Base-by-base conservation (phyloP, 2,329 filamentous ascomycete genomes). In the Zymoseptoria ardabiliae region DNA sequence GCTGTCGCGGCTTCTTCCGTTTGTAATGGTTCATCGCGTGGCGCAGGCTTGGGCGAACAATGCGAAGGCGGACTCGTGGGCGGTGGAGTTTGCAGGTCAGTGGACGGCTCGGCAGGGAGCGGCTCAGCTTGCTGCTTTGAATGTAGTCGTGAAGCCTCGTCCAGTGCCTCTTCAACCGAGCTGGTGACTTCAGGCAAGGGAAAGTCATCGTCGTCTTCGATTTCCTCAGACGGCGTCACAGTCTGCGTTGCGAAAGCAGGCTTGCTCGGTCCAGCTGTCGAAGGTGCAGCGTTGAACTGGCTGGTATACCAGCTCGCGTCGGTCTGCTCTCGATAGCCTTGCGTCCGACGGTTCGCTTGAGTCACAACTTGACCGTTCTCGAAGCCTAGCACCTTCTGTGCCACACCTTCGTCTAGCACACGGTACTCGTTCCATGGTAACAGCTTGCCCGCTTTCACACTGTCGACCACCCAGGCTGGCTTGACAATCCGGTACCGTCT, bases 391-490 rank as follows among this genome's bases (percentile, higher is more conserved):
- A 92, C 81, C 67, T 89, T 91, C 74, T 99, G 94, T 9, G 85
- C 84, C 0, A 87, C 84, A 0, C 91, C 91, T 72, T 96, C 90
- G 65, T 94, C 89, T 3, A 97, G 78, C 0, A 97, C 85, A 28
- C 90, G 85, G 70, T 94, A 99, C 11, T 85, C 80, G 61, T 88
- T 81, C 94, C 95, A 99, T 0, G 93, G 88, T 25, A 97, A 78
- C 51, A 97, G 75, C 68, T 84, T 88, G 5, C 91, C 91, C 6
- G 90, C 89, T 59, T 84, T 80, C 52, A 97, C 84, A 62, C 92
- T 97, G 67, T 99, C 93, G 13, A 91, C 87, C 2, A 99, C 84
- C 94, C 94, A 99, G 20, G 90, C 86, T 0, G 94, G 94, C 73
- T 94, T 96, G 55, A 97, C 94, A 45, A 99, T 90, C 52, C 93